phyloP scores from a whole-genome alignment of 805 yeast genomes.

The Candida xiaguanensis region DNA sequence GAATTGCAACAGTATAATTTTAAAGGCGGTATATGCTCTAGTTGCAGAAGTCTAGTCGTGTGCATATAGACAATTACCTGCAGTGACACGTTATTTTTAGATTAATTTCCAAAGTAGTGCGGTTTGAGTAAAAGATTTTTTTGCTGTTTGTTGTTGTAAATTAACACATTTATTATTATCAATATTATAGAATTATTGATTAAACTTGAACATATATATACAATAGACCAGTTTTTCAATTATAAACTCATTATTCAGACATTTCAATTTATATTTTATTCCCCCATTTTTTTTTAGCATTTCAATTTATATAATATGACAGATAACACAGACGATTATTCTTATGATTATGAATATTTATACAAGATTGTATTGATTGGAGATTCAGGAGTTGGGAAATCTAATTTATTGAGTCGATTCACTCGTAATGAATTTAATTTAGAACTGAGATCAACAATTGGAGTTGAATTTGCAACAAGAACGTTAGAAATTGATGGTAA shows the following conservation, averaged over 20 bases:
- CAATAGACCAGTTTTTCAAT: too few species aligned
- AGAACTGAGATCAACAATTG: conserved; percentile 92
- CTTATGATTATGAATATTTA: conserved; percentile 80
- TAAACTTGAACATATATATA: too few species aligned
- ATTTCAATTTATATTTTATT: too few species aligned
- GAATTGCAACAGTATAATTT: too few species aligned
- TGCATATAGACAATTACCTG: neutral
- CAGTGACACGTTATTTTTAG: neutral
- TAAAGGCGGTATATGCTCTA: too few species aligned
- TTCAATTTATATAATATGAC: too few species aligned
- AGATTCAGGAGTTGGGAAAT: conserved; percentile 96
- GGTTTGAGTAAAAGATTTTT: neutral
- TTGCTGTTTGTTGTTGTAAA: neutral
- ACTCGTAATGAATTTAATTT: conserved; percentile 94
- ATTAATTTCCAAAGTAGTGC: neutral
- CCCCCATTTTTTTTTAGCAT: too few species aligned
- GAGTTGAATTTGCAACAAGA: conserved; percentile 97
- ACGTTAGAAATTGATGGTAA: conserved; percentile 85
- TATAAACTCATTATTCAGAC: too few species aligned
- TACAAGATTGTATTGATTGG: conserved; percentile 96
- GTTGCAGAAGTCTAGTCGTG: too few species aligned
- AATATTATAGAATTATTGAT: too few species aligned
- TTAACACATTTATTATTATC: too few species aligned
- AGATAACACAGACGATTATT: conserved; percentile 17
- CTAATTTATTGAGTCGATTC: conserved; percentile 88